A percentile compares a stretch with the other conserved stretches of the same genome.
Conservation (phyloP, 164 flowering plant species). For the Vitis riparia region DNA sequence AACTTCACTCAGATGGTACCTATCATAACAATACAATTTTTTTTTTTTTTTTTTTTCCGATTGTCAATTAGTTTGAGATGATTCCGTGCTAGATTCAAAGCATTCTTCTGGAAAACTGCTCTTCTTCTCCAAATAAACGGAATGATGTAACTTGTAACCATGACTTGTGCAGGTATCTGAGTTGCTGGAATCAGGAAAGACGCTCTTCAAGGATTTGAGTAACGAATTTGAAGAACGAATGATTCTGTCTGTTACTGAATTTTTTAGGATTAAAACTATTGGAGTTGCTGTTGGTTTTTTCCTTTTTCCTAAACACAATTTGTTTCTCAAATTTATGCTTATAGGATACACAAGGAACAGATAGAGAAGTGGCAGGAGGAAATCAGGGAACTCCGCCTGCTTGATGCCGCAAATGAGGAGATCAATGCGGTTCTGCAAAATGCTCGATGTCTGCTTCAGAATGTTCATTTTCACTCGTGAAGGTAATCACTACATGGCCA, state of each 20-base stretch:
- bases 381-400: conserved; percentile 63
- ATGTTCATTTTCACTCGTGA: conserved; percentile 35
- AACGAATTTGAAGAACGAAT: conserved; percentile 77
- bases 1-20: conserved; percentile 69
- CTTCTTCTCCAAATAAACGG: background rate
- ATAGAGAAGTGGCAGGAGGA: conserved; percentile 89
- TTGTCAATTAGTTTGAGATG: background rate
- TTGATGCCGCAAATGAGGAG: conserved; percentile 73
- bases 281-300: background rate
- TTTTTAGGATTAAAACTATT: background rate
- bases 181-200: conserved; percentile 76
- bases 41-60: background rate
- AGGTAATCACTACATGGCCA: conserved; percentile 6
- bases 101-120: background rate
- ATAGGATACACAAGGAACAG: conserved; percentile 79
- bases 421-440: conserved; percentile 48
- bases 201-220: conserved; percentile 62
- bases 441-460: conserved; percentile 63
- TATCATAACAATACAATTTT: background rate
- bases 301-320: background rate
- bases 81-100: background rate
- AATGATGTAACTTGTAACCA: background rate
- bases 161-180: conserved; percentile 56
- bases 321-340: background rate
- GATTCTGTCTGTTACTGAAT: conserved; percentile 44